Base-by-base conservation (phyloP, 2,329 filamentous ascomycete genomes). In the Venturia nashicola region DNA sequence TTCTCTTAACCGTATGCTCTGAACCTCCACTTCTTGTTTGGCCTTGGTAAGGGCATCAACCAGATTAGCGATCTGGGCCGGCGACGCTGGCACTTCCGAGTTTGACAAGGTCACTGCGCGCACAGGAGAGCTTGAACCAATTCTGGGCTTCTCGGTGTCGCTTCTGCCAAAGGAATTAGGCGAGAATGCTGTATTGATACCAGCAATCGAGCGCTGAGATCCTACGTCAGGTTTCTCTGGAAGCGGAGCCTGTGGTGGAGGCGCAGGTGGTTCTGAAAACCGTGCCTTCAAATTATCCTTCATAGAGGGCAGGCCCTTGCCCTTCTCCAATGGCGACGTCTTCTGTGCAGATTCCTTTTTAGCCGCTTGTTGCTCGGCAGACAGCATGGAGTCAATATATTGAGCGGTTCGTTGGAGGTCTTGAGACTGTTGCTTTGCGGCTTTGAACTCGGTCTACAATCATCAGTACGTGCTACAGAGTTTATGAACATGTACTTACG, bases 251-350 rank as follows among this genome's bases (percentile, higher is more conserved):
- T 96, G 91, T 36, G 93, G 93, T 34, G 93, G 93, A 8, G 93
- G 93, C 27, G 92, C 93, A 4, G 93, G 93, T 61, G 93, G 93
- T 65, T 97, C 92, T 1, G 90, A 94, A 73, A 97, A 97, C 62
- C 91, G 84, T 5, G 89, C 84, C 70, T 94, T 93, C 48, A 86
- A 79, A 71, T 96, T 91, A 23, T 85, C 77, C 68, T 90, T 87
- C 59, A 76, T 72, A 6, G 78, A 78, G 12, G 77, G 75, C 66
- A 77, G 70, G 66, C 71, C 74, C 68, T 54, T 46, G 39, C 48
- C 34, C 9, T 59, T 55, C 8, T 62, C 61, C 61, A 77, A 65
- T 5, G 72, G 71, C 1, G 77, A 77, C 20, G 76, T 71, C 68
- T 81, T 84, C 12, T 74, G 71, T 36, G 78, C 74, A 61, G 11